Percentiles rank a stretch among this genome's conserved stretches.
Conservation (phyloP, 148 eudicot genomes). For the Rhododendron ovatum region DNA sequence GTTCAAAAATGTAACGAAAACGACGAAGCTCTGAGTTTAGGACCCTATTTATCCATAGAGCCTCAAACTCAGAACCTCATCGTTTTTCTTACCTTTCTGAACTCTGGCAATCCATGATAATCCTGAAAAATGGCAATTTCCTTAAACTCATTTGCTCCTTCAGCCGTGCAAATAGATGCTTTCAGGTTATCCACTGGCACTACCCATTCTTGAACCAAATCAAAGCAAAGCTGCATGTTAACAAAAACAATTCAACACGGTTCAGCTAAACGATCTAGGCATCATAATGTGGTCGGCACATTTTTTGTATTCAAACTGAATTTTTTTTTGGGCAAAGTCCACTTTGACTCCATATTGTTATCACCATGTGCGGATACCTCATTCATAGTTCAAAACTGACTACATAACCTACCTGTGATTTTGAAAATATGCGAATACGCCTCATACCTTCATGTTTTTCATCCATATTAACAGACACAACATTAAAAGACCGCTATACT, state of each 20-base stretch:
- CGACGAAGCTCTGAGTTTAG: neutral
- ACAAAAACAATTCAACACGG: neutral
- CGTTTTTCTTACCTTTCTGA: slow-evolving; percentile 30
- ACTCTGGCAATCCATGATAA: slow-evolving; percentile 60
- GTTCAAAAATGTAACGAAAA: slow-evolving; percentile 37
- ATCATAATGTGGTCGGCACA: too few relatives aligned
- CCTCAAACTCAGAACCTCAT: too few relatives aligned
- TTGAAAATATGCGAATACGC: too few relatives aligned
- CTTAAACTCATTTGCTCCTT: slow-evolving; percentile 36
- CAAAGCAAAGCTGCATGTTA: slow-evolving; percentile 51
- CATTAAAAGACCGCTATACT: too few relatives aligned
- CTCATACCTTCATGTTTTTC: too few relatives aligned
- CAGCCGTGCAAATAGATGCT: slow-evolving; percentile 46
- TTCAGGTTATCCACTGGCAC: slow-evolving; percentile 37
- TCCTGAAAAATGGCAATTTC: slow-evolving; percentile 58
- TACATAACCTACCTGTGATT: too few relatives aligned
- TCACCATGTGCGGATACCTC: too few relatives aligned
- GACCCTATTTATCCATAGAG: neutral
- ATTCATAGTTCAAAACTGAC: too few relatives aligned
- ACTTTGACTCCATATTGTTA: too few relatives aligned
- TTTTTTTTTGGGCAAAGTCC: neutral
- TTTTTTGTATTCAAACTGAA: too few relatives aligned
- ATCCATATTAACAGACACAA: too few relatives aligned
- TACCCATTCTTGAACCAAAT: slow-evolving; percentile 47
- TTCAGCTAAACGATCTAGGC: neutral